phyloP scores from a whole-genome alignment of 768 basidiomycete species.

The Daedalea quercina region DNA sequence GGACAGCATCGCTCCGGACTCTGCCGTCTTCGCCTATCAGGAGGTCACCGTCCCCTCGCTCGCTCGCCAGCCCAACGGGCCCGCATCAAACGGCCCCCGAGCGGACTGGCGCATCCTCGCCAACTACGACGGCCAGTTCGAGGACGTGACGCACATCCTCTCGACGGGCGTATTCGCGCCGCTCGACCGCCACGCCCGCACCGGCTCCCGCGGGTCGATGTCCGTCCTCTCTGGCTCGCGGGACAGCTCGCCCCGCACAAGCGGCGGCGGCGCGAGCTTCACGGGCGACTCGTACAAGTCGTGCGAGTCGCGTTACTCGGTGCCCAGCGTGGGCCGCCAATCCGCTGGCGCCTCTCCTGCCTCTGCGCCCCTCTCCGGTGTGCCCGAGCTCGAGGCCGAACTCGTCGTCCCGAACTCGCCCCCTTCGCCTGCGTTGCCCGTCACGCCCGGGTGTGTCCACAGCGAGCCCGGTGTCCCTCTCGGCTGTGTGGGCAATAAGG shows the following conservation, averaged over 20 bases:
- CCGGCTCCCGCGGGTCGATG: not conserved
- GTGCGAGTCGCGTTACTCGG: constrained; percentile 23
- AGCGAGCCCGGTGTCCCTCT: not conserved
- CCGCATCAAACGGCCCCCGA: constrained; percentile 9
- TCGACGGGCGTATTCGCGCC: constrained; percentile 12
- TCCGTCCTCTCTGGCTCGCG: not conserved
- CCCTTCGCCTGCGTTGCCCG: not conserved
- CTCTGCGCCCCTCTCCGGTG: not conserved
- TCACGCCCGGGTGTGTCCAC: not conserved
- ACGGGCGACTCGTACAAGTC: constrained; percentile 21
- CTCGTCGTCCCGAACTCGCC: not conserved
- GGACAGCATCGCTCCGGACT: constrained; percentile 8
- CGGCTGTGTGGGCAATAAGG: not conserved
- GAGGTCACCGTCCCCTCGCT: constrained; percentile 4
- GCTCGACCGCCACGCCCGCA: not conserved
- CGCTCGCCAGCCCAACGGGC: constrained; percentile 6
- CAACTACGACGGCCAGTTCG: constrained; percentile 13
- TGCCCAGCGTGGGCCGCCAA: constrained; percentile 8
- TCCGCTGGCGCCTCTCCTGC: not conserved
- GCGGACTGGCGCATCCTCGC: constrained; percentile 11
- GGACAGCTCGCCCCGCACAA: constrained; percentile 6
- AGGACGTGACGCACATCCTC: constrained; percentile 23
- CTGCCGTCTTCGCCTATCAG: not conserved
- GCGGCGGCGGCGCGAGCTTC: constrained; percentile 18
- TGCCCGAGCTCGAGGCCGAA: not conserved